These are phyloP conservation scores for Cladophialophora yegresii DNA, from an alignment of 2,329 filamentous ascomycete genomes.

Conservation along the genomic window DNA sequence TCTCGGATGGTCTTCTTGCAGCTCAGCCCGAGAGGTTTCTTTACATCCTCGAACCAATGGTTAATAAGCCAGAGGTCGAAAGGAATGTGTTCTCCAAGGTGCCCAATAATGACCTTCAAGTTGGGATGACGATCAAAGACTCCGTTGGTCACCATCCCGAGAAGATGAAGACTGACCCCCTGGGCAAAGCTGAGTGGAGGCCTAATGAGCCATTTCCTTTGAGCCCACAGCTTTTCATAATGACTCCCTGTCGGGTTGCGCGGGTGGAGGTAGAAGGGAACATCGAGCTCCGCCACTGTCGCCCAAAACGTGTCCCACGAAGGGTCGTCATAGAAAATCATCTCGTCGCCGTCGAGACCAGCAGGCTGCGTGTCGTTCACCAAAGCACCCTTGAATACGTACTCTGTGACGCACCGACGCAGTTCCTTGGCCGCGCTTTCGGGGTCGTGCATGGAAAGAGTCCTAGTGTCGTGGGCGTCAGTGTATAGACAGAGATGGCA, in stretches of 20 bases:
- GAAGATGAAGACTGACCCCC: slow-evolving; percentile 37
- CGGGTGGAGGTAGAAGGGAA: slow-evolving; percentile 38
- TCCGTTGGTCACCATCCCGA: slow-evolving; percentile 38
- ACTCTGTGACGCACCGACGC: slow-evolving; percentile 54
- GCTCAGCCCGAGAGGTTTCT: slow-evolving; percentile 36
- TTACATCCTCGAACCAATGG: slow-evolving; percentile 40
- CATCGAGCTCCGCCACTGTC: slow-evolving; percentile 35
- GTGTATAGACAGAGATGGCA: no score
- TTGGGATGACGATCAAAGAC: slow-evolving; percentile 38
- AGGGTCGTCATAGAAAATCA: slow-evolving; percentile 69
- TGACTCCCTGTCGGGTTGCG: slow-evolving; percentile 49
- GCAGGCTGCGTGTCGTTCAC: slow-evolving; percentile 65
- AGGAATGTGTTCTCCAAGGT: slow-evolving; percentile 44
- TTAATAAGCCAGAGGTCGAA: slow-evolving; percentile 45
- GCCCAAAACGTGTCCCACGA: slow-evolving; percentile 54
- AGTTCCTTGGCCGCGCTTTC: slow-evolving; percentile 45
- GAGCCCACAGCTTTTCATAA: slow-evolving; percentile 37
- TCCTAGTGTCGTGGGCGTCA: slow-evolving; percentile 11
- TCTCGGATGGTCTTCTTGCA: slow-evolving; percentile 51
- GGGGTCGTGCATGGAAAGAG: slow-evolving; percentile 50
- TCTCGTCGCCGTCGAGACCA: slow-evolving; percentile 59
- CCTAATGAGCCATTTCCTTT: slow-evolving; percentile 36
- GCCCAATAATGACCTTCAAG: slow-evolving; percentile 38
- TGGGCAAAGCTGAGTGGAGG: slow-evolving; percentile 39
- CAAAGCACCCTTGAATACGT: slow-evolving; percentile 63